Evolutionary conservation across 768 basidiomycete genomes (phyloP).

Genomic region (Tylopilus plumbeoviolaceoides): DNA sequence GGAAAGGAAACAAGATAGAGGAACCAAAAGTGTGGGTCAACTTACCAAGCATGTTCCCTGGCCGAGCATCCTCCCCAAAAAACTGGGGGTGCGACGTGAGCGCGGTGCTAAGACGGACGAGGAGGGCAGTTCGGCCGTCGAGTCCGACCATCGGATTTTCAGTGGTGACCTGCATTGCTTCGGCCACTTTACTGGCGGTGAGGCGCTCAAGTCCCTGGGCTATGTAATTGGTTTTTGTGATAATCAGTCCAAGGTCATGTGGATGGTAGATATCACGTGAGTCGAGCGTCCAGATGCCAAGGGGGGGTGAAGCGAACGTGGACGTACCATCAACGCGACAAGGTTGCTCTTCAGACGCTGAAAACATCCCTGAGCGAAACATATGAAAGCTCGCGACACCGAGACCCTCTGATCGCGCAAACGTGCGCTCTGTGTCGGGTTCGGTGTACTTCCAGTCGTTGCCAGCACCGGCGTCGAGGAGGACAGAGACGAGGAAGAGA

Average conservation of each 20-base stretch:
- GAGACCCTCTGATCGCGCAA: conserved; percentile 73
- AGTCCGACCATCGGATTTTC: conserved; percentile 88
- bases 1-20: not conserved
- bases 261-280: not conserved
- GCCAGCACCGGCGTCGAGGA: conserved; percentile 94
- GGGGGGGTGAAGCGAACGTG: not conserved
- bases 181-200: conserved; percentile 52
- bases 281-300: no score
- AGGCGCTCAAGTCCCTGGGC: conserved; percentile 68
- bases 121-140: conserved; percentile 76
- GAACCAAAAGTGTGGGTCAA: not conserved
- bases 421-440: conserved; percentile 45
- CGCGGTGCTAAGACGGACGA: conserved; percentile 69
- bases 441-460: conserved; percentile 77
- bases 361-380: conserved; percentile 84
- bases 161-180: conserved; percentile 74
- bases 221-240: conserved; percentile 33
- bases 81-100: conserved; percentile 59
- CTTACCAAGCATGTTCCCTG: conserved; percentile 77
- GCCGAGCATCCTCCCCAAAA: conserved; percentile 72
- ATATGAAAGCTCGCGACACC: conserved; percentile 89
- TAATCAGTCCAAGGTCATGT: not conserved
- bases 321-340: conserved; percentile 73
- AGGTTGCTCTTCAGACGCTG: conserved; percentile 51
- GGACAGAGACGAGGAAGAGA: conserved; percentile 84